Evolutionary conservation across 345 rosid genomes (phyloP).

Genomic region (Lenwebbia sp.): DNA sequence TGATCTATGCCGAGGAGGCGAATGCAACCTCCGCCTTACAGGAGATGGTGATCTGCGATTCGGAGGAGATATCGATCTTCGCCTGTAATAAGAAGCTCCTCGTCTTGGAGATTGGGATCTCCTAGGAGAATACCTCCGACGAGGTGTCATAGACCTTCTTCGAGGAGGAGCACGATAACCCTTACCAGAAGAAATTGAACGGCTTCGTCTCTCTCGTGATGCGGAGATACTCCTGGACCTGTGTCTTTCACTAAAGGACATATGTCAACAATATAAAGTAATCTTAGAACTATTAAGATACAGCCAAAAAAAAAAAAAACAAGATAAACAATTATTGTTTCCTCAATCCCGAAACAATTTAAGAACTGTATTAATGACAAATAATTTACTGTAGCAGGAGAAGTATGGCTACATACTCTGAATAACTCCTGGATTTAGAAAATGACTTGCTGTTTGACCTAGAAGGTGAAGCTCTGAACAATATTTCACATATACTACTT

Average conservation of each 20-base stretch:
- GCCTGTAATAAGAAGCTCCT: slow-evolving; percentile 4
- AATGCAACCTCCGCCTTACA: slow-evolving; percentile 19
- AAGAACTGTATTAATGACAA: neutral
- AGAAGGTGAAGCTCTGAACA: slow-evolving; percentile 44
- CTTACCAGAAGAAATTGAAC: slow-evolving; percentile 26
- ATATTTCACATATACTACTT: neutral
- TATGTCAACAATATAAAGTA: neutral
- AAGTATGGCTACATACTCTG: slow-evolving; percentile 28
- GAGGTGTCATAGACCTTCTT: slow-evolving; percentile 30
- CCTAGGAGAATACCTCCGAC: slow-evolving; percentile 29
- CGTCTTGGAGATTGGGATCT: slow-evolving; percentile 37
- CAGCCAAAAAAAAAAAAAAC: neutral
- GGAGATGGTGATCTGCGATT: slow-evolving; percentile 33
- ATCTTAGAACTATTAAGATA: neutral
- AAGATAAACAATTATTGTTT: neutral
- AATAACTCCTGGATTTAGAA: slow-evolving; percentile 58
- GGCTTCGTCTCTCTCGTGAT: slow-evolving; percentile 33
- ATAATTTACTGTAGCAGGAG: neutral
- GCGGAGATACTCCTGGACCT: slow-evolving; percentile 66
- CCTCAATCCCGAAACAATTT: neutral
- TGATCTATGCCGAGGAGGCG: slow-evolving; percentile 29
- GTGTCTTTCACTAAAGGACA: slow-evolving; percentile 16
- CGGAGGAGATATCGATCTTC: slow-evolving; percentile 23
- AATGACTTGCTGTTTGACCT: slow-evolving; percentile 38
- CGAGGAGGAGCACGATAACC: slow-evolving; percentile 23